Evolutionary conservation across 176 grass and related monocot genomes (phyloP), one percentile per base, ranked within the genome.

Genomic region (Pharus latifolius): DNA sequence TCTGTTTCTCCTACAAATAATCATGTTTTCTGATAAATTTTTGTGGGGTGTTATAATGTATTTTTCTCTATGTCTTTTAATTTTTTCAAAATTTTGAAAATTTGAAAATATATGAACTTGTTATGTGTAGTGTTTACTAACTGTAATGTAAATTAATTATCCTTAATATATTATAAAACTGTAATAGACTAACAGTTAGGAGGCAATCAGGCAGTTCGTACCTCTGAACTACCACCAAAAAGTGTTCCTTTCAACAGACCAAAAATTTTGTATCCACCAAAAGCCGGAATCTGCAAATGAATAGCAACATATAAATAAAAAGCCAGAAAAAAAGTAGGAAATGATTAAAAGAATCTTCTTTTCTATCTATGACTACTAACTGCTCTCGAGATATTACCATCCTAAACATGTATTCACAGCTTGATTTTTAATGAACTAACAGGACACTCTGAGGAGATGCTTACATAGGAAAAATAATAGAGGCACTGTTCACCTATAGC

Each of bases 191-290:
- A n/a, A n/a, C n/a, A n/a, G n/a, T n/a, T n/a, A n/a, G n/a, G n/a
- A n/a, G n/a, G n/a, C n/a, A 27, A 15, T 16, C 10, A 22, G 20
- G 26, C 53, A 56, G 31, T 38, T 55, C 80, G 68, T 97, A 92
- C 93, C 88, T 92, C 83, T 27, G 86, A 92, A 64, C 80, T 73
- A 64, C 83, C 88, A 72, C 81, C 46, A 42, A 91, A 85, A 66
- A 91, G 77, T 83, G 70, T 56, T 85, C 89, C 89, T 87, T 78
- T 97, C 56, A 92, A 69, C 43, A 97, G 74, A 69, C 76, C 64
- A 10, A 65, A 94, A 53, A 85, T 71, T 77, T 99, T 91, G 82
- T 99, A 99, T 37, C 51, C 90, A 73, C 79, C 90, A 84, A 94
- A 97, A 46, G 72, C 78, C 33, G 90, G 95, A 78, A 99, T 99